Percentiles rank a stretch among this genome's conserved stretches.
Evolutionary conservation across 2,329 filamentous ascomycete species (phyloP).

Genomic region (Colletotrichum sansevieriae): DNA sequence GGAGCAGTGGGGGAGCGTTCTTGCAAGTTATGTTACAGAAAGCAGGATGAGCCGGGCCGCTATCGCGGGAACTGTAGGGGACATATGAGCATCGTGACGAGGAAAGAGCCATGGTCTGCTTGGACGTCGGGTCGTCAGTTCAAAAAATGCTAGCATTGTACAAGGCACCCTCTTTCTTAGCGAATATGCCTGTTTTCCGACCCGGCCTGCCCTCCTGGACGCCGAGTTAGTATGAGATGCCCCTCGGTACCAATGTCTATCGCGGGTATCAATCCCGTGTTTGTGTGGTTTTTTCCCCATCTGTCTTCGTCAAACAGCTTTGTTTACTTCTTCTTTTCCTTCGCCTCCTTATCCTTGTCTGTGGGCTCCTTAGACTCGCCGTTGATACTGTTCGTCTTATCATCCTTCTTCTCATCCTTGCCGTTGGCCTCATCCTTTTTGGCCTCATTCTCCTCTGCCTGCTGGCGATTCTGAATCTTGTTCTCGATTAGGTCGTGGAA

Average conservation of each 20-base stretch:
- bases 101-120: neutral
- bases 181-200: constrained; percentile 31
- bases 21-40: constrained; percentile 69
- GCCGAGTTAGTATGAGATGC: constrained; percentile 42
- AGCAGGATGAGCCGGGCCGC: constrained; percentile 71
- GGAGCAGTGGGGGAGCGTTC: constrained; percentile 71
- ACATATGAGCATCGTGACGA: constrained; percentile 47
- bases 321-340: constrained; percentile 64
- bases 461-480: constrained; percentile 99
- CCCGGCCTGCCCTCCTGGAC: constrained; percentile 37
- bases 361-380: constrained; percentile 62
- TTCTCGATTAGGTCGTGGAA: constrained; percentile 99
- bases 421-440: constrained; percentile 79
- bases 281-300: constrained; percentile 12
- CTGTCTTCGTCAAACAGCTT: constrained; percentile 9
- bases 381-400: constrained; percentile 53
- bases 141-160: constrained; percentile 41
- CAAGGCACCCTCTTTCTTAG: constrained; percentile 39
- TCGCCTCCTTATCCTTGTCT: constrained; percentile 62
- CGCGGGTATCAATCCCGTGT: constrained; percentile 38
- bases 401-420: constrained; percentile 71
- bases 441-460: constrained; percentile 94
- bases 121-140: constrained; percentile 17
- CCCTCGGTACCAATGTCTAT: constrained; percentile 38
- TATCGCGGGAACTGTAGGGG: constrained; percentile 76